Base-by-base conservation (phyloP, 2,329 filamentous ascomycete species). In the Dactylellina haptotyla region DNA sequence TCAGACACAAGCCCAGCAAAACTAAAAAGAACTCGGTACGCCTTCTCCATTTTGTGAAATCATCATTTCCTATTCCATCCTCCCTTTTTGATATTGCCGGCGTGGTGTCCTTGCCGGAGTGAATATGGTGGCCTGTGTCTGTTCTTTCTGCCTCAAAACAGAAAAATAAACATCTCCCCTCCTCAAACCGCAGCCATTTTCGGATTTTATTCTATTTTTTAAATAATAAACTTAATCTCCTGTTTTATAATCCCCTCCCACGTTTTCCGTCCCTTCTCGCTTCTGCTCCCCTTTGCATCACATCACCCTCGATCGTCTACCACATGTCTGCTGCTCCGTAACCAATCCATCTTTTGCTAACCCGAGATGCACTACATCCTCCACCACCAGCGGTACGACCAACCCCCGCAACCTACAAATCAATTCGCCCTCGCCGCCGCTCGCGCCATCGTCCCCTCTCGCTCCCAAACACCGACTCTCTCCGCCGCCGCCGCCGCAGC, bases 351-450 rank as follows among this genome's bases (percentile, higher is more conserved):
- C 39, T 28, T 28, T 61, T 20, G 30, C 58, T 65, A 25, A 64
- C 58, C 20, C n/a, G n/a, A n/a, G n/a, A 72, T 72, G 67, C 59
- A 72, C 28, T 64, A 72, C 59, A 23, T 51, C 16, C 50, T 71
- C 28, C 34, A 63, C 10, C 45, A 63, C 23, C 32, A 57, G 34
- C 53, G 41, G 12, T 62, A 59, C 30, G 30, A 53, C 23, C 58
- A 72, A 61, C 34, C 63, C 39, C 56, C 56, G 30, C 56, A 64
- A 51, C 56, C 61, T 26, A 62, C 63, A 59, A 74, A 74, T 28
- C 70, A 66, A 67, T 74, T 66, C 70, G 70, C 70, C n/a, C 63
- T 74, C 56, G 70, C 70, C 23, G 70, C 70, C 30, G 70, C 70
- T 18, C 61, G 70, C 50, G 70, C 70, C 18, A 61, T 62, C 30